Evolutionary conservation across 1,139 yeast species (phyloP).

Genomic region (Saccharomyces uvarum): DNA sequence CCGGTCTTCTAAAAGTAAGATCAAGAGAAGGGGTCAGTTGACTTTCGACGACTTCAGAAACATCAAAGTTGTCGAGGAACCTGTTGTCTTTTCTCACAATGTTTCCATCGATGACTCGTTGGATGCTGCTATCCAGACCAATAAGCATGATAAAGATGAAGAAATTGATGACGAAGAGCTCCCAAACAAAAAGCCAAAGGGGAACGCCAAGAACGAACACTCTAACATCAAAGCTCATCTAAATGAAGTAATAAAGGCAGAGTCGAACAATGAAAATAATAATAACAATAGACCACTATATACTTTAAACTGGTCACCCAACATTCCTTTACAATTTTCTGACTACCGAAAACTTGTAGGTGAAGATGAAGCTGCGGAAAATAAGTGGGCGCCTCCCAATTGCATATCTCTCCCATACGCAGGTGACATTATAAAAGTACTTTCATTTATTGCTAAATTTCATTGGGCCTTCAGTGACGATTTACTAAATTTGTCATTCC

Average conservation of each 20-base stretch:
- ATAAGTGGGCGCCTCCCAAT: conserved; percentile 7
- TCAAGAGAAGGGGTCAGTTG: conserved; percentile 12
- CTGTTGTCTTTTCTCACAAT: background rate
- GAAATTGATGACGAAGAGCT: background rate
- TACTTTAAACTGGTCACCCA: conserved; percentile 18
- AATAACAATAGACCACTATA: background rate
- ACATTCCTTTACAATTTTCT: conserved; percentile 16
- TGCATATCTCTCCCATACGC: conserved; percentile 36
- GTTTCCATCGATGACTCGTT: background rate
- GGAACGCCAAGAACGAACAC: background rate
- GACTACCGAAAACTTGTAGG: conserved; percentile 17
- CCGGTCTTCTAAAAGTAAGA: background rate
- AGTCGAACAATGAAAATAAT: background rate
- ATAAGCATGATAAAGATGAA: background rate
- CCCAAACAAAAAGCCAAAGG: background rate
- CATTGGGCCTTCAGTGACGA: conserved; percentile 28
- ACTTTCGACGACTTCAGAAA: conserved; percentile 21
- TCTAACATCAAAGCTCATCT: background rate
- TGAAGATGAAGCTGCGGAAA: background rate
- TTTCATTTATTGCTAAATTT: conserved; percentile 42
- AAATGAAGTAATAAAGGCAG: background rate
- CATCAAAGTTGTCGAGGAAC: conserved; percentile 10
- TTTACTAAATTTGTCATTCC: conserved; percentile 38
- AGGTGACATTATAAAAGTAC: conserved; percentile 38
- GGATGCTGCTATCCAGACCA: background rate